Percentiles rank a stretch among this genome's conserved stretches.
phyloP scores from a whole-genome alignment of 768 basidiomycete species.

The Xerocomellus dryophilus region DNA sequence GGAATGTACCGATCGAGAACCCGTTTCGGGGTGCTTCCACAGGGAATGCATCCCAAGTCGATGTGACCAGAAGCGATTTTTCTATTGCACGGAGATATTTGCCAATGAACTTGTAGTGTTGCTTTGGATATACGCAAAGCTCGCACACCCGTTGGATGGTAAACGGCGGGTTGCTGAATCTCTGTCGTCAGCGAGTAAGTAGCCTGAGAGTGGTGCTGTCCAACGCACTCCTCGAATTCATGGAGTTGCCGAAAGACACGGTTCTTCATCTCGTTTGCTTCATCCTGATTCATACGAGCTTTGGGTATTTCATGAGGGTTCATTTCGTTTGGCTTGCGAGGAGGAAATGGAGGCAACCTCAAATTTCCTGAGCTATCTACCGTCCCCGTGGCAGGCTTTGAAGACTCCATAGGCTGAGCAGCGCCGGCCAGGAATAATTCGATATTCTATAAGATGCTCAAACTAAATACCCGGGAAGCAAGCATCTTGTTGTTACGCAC shows the following conservation, averaged over 20 bases:
- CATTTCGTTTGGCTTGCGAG: constrained; percentile 47
- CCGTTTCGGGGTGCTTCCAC: constrained; percentile 36
- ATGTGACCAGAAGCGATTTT: constrained; percentile 79
- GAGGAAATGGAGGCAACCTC: constrained; percentile 71
- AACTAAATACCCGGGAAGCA: not conserved
- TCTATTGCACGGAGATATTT: constrained; percentile 89
- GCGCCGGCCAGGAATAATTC: constrained; percentile 43
- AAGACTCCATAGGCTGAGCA: constrained; percentile 38
- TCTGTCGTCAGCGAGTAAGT: constrained; percentile 4
- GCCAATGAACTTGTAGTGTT: constrained; percentile 72
- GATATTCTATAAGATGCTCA: constrained; percentile 42
- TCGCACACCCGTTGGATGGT: constrained; percentile 90
- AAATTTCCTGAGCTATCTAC: constrained; percentile 50
- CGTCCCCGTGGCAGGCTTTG: constrained; percentile 36
- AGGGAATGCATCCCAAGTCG: constrained; percentile 71
- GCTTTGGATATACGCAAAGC: constrained; percentile 63
- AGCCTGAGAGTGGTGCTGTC: not conserved
- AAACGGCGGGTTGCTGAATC: constrained; percentile 63
- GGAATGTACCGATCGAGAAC: constrained; percentile 29
- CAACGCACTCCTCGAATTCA: constrained; percentile 68
- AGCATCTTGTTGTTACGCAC: constrained; percentile 35
- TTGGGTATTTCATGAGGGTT: constrained; percentile 54
- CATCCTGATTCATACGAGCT: constrained; percentile 56
- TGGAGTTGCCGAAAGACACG: constrained; percentile 63
- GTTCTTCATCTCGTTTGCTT: constrained; percentile 56